phyloP scores from a whole-genome alignment of 177 flowering plant species.

The Vitis hybrid region DNA sequence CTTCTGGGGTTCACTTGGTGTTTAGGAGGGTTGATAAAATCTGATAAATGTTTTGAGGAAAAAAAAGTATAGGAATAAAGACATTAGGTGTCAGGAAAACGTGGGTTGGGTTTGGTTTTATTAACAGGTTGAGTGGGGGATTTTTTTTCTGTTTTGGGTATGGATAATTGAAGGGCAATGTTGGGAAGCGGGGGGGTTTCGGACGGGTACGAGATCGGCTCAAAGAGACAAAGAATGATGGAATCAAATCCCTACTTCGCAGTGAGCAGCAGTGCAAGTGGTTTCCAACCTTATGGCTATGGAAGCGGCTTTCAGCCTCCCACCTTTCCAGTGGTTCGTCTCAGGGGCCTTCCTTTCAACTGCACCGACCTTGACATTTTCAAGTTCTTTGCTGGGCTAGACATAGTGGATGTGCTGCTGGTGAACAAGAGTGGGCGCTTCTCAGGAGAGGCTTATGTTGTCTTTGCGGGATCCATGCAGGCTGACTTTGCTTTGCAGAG shows the following conservation, averaged over 20 bases:
- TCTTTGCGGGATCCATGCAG: slow-evolving; percentile 74
- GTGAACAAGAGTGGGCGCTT: slow-evolving; percentile 80
- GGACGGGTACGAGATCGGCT: slow-evolving; percentile 96
- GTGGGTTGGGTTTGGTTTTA: slow-evolving; percentile 64
- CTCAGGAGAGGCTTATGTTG: slow-evolving; percentile 88
- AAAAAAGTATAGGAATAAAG: slow-evolving; percentile 10
- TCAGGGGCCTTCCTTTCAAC: slow-evolving; percentile 87
- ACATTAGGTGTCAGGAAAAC: slow-evolving; percentile 32
- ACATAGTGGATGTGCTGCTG: slow-evolving; percentile 81
- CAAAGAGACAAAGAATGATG: slow-evolving; percentile 98
- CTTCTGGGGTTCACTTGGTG: not conserved
- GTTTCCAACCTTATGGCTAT: slow-evolving; percentile 53
- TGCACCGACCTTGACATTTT: slow-evolving; percentile 86
- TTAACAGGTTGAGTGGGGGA: slow-evolving; percentile 76
- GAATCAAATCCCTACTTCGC: slow-evolving; percentile 95
- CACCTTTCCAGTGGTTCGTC: slow-evolving; percentile 82
- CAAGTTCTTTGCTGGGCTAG: slow-evolving; percentile 91
- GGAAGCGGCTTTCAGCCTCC: slow-evolving; percentile 52
- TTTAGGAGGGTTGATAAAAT: slow-evolving; percentile 14
- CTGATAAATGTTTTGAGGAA: slow-evolving; percentile 1
- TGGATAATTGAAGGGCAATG: slow-evolving; percentile 73
- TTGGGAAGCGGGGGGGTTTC: slow-evolving; percentile 89
- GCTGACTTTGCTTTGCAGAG: slow-evolving; percentile 80
- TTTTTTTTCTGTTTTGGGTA: slow-evolving; percentile 48
- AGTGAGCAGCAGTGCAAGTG: slow-evolving; percentile 62